phyloP scores from a whole-genome alignment of 208 protist genomes.

The Trypanosoma lewisi region DNA sequence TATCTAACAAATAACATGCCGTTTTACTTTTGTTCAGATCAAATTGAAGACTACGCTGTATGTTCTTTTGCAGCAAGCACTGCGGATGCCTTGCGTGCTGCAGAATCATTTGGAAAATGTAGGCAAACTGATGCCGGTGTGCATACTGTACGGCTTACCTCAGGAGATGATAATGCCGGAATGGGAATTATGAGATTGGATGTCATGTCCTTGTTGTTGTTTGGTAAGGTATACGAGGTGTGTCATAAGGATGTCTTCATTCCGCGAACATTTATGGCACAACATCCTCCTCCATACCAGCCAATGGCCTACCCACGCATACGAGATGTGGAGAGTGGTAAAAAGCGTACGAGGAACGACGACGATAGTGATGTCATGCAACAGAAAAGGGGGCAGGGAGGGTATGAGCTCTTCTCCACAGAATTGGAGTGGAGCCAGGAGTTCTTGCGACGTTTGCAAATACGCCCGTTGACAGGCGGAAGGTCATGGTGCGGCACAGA shows the following conservation, averaged over 20 bases:
- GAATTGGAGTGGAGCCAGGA: slow-evolving; percentile 20
- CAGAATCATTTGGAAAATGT: slow-evolving; percentile 17
- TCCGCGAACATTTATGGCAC: slow-evolving; percentile 51
- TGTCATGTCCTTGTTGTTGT: slow-evolving; percentile 45
- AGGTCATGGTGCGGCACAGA: slow-evolving; percentile 12
- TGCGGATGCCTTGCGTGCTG: slow-evolving; percentile 49
- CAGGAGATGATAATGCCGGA: slow-evolving; percentile 38
- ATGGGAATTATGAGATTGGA: slow-evolving; percentile 34
- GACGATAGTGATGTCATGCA: background rate
- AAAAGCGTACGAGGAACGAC: slow-evolving; percentile 7
- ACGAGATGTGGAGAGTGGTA: slow-evolving; percentile 24
- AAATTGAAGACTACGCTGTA: slow-evolving; percentile 49
- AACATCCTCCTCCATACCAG: slow-evolving; percentile 65
- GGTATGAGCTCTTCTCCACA: slow-evolving; percentile 1
- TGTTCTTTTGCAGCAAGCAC: slow-evolving; percentile 54
- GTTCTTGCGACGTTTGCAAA: slow-evolving; percentile 14
- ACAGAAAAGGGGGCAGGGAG: background rate
- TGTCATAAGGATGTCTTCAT: slow-evolving; percentile 48
- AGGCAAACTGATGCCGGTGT: slow-evolving; percentile 3
- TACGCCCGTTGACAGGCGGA: background rate
- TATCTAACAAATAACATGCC: slow-evolving; percentile 79
- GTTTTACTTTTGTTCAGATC: slow-evolving; percentile 51
- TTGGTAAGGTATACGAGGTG: slow-evolving; percentile 41
- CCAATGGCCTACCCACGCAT: slow-evolving; percentile 60
- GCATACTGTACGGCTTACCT: slow-evolving; percentile 32